Evolutionary conservation across 768 basidiomycete genomes (phyloP).

Genomic region (Stropharia rugosoannulata): DNA sequence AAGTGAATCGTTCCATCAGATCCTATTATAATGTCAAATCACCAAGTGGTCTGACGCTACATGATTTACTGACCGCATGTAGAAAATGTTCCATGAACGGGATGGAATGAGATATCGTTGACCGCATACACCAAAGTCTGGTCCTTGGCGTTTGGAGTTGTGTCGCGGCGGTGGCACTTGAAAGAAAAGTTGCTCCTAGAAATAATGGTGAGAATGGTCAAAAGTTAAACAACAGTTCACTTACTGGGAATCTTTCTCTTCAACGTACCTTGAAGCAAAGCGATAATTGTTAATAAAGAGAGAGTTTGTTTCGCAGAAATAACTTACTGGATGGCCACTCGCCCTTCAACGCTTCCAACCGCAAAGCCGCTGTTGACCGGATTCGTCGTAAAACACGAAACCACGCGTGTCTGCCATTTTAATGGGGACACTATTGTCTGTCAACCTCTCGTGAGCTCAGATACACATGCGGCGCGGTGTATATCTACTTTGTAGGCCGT

Average conservation of each 20-base stretch:
- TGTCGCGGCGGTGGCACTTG: constrained; percentile 74
- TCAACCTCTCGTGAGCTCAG: not conserved
- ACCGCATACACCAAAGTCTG: constrained; percentile 77
- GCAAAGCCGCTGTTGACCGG: constrained; percentile 65
- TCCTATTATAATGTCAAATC: constrained; percentile 36
- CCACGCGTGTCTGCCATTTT: constrained; percentile 91
- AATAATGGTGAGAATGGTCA: not conserved
- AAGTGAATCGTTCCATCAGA: constrained; percentile 88
- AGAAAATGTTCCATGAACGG: constrained; percentile 80
- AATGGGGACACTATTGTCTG: constrained; percentile 84
- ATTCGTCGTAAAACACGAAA: constrained; percentile 78
- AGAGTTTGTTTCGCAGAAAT: not conserved
- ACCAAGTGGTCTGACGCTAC: not conserved
- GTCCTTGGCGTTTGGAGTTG: constrained; percentile 54
- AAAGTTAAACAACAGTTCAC: constrained; percentile 15
- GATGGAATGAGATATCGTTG: constrained; percentile 86
- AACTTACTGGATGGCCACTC: constrained; percentile 93
- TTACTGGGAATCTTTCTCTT: constrained; percentile 77
- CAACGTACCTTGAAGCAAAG: constrained; percentile 62
- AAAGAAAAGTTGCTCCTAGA: constrained; percentile 81
- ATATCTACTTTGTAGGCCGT: constrained; percentile 67
- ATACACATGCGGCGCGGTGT: constrained; percentile 1
- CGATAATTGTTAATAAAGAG: not conserved
- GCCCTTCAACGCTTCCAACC: constrained; percentile 84
- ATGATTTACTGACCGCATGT: constrained; percentile 57